These are phyloP conservation scores for Taiozyma sp. DNA, from an alignment of 1,139 yeast species.

Conservation along the genomic window DNA sequence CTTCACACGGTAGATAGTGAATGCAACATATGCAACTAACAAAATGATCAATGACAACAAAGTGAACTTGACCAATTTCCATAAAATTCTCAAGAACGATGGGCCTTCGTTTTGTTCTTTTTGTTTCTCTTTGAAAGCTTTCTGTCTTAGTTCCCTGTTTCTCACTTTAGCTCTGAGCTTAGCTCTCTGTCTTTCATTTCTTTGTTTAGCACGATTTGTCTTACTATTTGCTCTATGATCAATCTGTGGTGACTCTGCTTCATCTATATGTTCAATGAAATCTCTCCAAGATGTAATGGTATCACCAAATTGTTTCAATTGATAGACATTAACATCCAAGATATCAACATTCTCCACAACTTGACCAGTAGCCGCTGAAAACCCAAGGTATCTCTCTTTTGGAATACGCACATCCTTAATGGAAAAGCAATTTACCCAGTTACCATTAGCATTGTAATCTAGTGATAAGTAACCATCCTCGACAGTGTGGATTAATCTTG, in stretches of 20 bases:
- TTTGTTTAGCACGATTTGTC: slow-evolving; percentile 15
- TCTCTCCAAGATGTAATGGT: slow-evolving; percentile 23
- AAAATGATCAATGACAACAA: slow-evolving; percentile 29
- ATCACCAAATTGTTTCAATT: slow-evolving; percentile 38
- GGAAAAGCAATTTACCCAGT: slow-evolving; percentile 70
- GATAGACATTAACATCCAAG: slow-evolving; percentile 44
- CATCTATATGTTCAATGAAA: slow-evolving; percentile 21
- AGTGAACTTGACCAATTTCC: slow-evolving; percentile 30
- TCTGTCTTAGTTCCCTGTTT: slow-evolving; percentile 35
- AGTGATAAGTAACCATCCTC: slow-evolving; percentile 61
- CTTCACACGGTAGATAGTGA: slow-evolving; percentile 45
- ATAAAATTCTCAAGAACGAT: slow-evolving; percentile 12
- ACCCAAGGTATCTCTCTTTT: slow-evolving; percentile 46
- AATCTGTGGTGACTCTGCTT: slow-evolving; percentile 17
- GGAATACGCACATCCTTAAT: slow-evolving; percentile 47
- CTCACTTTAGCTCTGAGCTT: slow-evolving; percentile 37
- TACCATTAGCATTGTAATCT: slow-evolving; percentile 58
- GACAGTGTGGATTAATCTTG: slow-evolving; percentile 52
- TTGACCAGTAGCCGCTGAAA: slow-evolving; percentile 85
- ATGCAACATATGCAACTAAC: slow-evolving; percentile 39
- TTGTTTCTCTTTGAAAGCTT: slow-evolving; percentile 33
- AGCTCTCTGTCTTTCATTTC: slow-evolving; percentile 37
- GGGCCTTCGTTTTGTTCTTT: slow-evolving; percentile 11
- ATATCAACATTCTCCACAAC: slow-evolving; percentile 59
- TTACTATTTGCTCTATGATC: slow-evolving; percentile 5